Conservation (phyloP, 2,329 filamentous ascomycete genomes). For the Seiridium unicorne region DNA sequence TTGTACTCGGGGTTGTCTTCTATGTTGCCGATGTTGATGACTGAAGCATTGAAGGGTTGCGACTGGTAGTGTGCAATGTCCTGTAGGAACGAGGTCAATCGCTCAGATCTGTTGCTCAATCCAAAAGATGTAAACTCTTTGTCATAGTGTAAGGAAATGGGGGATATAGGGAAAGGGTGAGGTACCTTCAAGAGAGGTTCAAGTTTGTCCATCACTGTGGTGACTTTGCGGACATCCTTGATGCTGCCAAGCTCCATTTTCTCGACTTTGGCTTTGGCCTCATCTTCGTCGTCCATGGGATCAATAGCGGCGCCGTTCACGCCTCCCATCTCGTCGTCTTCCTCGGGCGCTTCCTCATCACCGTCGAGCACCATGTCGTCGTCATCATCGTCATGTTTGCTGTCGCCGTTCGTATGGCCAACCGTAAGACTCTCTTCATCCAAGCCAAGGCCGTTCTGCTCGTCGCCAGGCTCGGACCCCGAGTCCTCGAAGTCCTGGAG, state of each 20-base stretch:
- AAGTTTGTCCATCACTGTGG: conserved; percentile 76
- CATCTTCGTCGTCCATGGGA: conserved; percentile 61
- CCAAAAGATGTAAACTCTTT: conserved; percentile 55
- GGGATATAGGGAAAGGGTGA: conserved; percentile 21
- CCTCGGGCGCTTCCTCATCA: conserved; percentile 56
- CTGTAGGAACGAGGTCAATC: conserved; percentile 54
- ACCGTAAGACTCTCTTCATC: conserved; percentile 37
- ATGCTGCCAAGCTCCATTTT: conserved; percentile 75
- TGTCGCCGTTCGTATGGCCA: conserved; percentile 34
- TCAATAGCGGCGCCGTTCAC: conserved; percentile 44
- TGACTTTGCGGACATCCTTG: conserved; percentile 77
- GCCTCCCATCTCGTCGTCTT: conserved; percentile 57
- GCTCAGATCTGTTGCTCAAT: conserved; percentile 67
- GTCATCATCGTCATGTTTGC: conserved; percentile 30
- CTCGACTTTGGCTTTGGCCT: conserved; percentile 75
- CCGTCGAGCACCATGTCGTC: conserved; percentile 56
- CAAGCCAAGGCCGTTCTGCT: conserved; percentile 48
- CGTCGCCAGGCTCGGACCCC: conserved; percentile 71
- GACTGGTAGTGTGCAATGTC: conserved; percentile 78
- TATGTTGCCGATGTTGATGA: conserved; percentile 72
- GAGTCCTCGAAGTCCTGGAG: conserved; percentile 89
- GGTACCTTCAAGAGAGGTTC: conserved; percentile 81
- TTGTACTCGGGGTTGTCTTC: conserved; percentile 93
- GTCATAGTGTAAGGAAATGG: conserved; percentile 36
- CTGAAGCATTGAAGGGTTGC: conserved; percentile 62